Evolutionary conservation across 129 eudicot genomes (phyloP).

Genomic region (Saussurea involucrata): DNA sequence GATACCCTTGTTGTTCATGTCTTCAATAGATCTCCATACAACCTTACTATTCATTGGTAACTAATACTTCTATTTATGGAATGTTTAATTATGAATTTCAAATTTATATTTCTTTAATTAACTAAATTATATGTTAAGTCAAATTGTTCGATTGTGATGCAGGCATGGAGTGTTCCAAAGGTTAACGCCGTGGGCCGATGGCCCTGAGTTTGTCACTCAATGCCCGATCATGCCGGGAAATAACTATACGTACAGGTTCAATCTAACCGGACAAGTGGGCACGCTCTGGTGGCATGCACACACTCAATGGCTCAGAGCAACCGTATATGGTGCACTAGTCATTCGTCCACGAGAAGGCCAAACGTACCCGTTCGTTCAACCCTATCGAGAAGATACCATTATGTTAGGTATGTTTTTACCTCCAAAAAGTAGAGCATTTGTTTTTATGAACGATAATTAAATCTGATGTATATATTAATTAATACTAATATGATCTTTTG

Average conservation of each 20-base stretch:
- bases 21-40: constrained; percentile 66
- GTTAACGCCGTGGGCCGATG: constrained; percentile 71
- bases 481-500: neutral
- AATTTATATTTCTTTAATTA: neutral
- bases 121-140: neutral
- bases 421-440: neutral
- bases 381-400: constrained; percentile 60
- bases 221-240: constrained; percentile 73
- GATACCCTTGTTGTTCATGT: constrained; percentile 75
- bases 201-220: constrained; percentile 68
- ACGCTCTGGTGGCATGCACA: constrained; percentile 98
- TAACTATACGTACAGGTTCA: constrained; percentile 66
- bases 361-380: constrained; percentile 62
- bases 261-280: constrained; percentile 69
- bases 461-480: too few species aligned
- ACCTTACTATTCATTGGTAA: constrained; percentile 81
- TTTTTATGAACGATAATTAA: too few species aligned
- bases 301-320: constrained; percentile 65
- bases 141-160: neutral
- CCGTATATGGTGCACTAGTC: constrained; percentile 72
- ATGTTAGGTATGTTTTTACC: constrained; percentile 42
- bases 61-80: neutral
- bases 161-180: constrained; percentile 84
- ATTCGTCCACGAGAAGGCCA: constrained; percentile 64
- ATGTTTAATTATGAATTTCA: too few species aligned